Base-by-base conservation (phyloP, 2,329 filamentous ascomycete genomes). In the Chaetomium globosum region DNA sequence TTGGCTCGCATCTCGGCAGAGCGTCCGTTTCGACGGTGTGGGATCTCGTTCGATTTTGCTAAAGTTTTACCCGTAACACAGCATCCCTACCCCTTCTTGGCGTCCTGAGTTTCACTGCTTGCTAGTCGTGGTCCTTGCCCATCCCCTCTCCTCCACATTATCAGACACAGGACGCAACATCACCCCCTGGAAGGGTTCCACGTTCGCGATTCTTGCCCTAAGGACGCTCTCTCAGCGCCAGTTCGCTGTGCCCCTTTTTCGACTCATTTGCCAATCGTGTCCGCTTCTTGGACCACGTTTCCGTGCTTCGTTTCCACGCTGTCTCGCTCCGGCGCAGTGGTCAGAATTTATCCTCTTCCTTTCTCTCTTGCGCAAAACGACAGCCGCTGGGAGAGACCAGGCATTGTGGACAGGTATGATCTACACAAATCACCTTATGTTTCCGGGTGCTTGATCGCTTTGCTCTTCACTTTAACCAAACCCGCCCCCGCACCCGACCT, bases 371-470 rank as follows among this genome's bases (percentile, higher is more conserved):
- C n/a, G 16, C 48, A 19, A 43, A 36, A 36, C 39, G 33, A 26
- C 28, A 52, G 28, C 48, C 28, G 23, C 13, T 5, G 31, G 33
- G 31, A 23, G 59, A 46, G 49, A 33, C 36, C 39, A 52, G 54
- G 65, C 61, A 61, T 64, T 62, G 74, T 75, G 74, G 73, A 71
- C 73, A 77, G 74, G 79, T 80, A 80, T 80, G 78, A 80, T 80
- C 79, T 77, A 72, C 79, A 62, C 63, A 63, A 77, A 77, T 78
- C 75, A 73, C 73, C 76, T 73, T 74, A 76, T 75, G 77, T 77
- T 77, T 77, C 71, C 72, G 73, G 71, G 70, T 73, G 72, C 75
- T 73, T 72, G 70, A 71, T 68, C 65, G 61, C 73, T 76, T 77
- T 75, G 75, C 75, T 68, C 65, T 66, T 73, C 71, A 73, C 74